Evolutionary conservation across 257 asterid species (phyloP).

Genomic region (Ligustrum vulgare): DNA sequence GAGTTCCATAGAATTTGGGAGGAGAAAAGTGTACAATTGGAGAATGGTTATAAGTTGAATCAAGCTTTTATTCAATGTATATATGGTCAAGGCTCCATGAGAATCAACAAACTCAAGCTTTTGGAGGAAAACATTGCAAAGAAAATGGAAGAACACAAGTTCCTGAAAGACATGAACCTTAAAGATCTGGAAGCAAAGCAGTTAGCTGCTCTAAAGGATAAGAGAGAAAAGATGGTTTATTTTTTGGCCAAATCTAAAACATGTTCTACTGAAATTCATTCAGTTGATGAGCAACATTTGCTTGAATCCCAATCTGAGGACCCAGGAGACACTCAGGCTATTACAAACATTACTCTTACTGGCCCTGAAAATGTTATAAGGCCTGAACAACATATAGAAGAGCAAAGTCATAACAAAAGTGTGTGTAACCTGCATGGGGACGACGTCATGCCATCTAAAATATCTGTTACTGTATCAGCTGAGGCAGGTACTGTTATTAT

Average conservation of each 20-base stretch:
- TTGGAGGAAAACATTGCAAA: conserved; percentile 37
- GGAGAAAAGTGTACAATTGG: conserved; percentile 33
- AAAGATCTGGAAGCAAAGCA: conserved; percentile 51
- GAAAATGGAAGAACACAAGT: conserved; percentile 42
- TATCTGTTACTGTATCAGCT: not conserved
- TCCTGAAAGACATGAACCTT: conserved; percentile 31
- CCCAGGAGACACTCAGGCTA: conserved; percentile 25
- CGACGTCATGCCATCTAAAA: conserved; percentile 16
- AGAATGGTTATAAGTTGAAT: conserved; percentile 39
- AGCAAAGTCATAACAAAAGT: conserved; percentile 20
- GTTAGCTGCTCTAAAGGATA: conserved; percentile 36
- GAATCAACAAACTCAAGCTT: conserved; percentile 32
- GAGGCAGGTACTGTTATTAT: conserved; percentile 6
- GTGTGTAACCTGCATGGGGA: conserved; percentile 17
- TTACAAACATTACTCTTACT: conserved; percentile 15
- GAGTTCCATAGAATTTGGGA: conserved; percentile 49
- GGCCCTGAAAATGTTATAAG: conserved; percentile 13
- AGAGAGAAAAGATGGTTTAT: conserved; percentile 34
- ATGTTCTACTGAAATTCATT: conserved; percentile 7
- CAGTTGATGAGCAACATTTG: conserved; percentile 21
- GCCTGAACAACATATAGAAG: conserved; percentile 27
- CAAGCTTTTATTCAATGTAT: conserved; percentile 33
- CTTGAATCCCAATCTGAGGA: conserved; percentile 32
- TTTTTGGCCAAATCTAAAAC: conserved; percentile 36
- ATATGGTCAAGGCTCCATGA: conserved; percentile 24